Evolutionary conservation across 2,329 filamentous ascomycete genomes (phyloP), one percentile per base, ranked within the genome.

Genomic region (Uncinocarpus reesii): DNA sequence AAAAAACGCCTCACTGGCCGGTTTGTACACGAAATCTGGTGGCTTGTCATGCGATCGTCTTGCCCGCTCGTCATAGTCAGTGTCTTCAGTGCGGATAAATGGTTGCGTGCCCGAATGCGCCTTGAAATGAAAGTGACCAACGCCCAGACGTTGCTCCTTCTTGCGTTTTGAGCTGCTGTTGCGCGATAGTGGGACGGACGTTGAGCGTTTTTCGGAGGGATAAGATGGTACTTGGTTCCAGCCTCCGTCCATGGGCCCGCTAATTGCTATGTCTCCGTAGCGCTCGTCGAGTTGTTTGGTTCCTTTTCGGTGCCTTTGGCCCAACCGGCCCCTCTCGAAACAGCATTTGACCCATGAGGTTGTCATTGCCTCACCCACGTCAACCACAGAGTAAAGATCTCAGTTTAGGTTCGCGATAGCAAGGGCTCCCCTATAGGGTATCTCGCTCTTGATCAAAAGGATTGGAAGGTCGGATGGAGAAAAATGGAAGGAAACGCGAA

Each of bases 1-100:
- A 16, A 56, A 42, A 26, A 56, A 56, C 7, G 50, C 47, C 16
- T 51, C 47, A 21, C 54, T 56, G 28, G 54, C 54, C 7, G 54
- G 54, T 15, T 56, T 56, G 37, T 56, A 56, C 23, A 56, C 46
- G 21, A 56, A 54, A 21, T 44, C 44, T 23, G 54, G 38, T 15
- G 28, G 38, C 16, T 43, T 48, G 4, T 48, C 38, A 16, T 29
- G n/a, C 8, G 43, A 29, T 28, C 24, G 7, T 10, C 16, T 41
- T 24, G 31, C 26, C 7, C 26, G 6, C 1, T 24, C n/a, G 11
- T 28, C 44, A 15, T 28, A n/a, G 15, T 8, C 18, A 7, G 21
- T 4, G 7, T 46, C 43, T 6, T n/a, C 13, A 7, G 20, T 18
- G 16, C 35, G 31, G 10, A 37, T 15, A 28, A 47, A 41, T 10